Percentiles rank a stretch among this genome's conserved stretches.
phyloP scores from a whole-genome alignment of 306 rosid species.

The Hippophae tibetana region DNA sequence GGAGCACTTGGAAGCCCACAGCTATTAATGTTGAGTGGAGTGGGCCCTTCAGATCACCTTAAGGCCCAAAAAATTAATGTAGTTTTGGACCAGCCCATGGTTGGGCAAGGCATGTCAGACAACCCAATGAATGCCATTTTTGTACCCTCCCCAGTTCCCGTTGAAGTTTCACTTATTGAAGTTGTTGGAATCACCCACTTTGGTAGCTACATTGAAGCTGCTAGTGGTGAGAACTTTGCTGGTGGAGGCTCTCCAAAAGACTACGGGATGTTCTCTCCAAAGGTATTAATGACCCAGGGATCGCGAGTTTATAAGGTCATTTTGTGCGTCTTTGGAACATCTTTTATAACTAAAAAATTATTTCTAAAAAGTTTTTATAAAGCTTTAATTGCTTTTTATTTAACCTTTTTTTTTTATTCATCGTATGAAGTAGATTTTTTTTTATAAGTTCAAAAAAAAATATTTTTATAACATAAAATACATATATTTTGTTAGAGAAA shows the following conservation, averaged over 20 bases:
- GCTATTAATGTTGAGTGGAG: slow-evolving; percentile 54
- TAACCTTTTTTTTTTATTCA: too few relatives aligned
- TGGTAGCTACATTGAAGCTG: slow-evolving; percentile 62
- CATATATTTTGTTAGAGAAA: too few relatives aligned
- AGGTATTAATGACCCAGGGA: slow-evolving; percentile 17
- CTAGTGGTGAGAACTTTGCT: slow-evolving; percentile 57
- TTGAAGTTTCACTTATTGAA: slow-evolving; percentile 44
- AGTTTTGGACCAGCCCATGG: slow-evolving; percentile 41
- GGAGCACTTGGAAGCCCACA: slow-evolving; percentile 91
- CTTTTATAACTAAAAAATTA: background rate
- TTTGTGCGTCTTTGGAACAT: too few relatives aligned
- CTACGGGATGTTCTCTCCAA: slow-evolving; percentile 60
- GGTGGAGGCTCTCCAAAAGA: slow-evolving; percentile 29
- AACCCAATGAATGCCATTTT: slow-evolving; percentile 63
- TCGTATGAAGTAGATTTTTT: too few relatives aligned
- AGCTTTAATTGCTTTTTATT: too few relatives aligned
- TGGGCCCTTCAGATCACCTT: slow-evolving; percentile 40
- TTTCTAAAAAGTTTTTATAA: too few relatives aligned
- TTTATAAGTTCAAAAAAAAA: too few relatives aligned
- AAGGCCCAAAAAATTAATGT: slow-evolving; percentile 35
- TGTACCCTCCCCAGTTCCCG: slow-evolving; percentile 57
- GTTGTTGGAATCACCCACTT: slow-evolving; percentile 42
- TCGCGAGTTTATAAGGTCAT: too few relatives aligned
- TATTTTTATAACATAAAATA: too few relatives aligned
- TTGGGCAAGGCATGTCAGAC: slow-evolving; percentile 59